A percentile compares a stretch with the other conserved stretches of the same genome.
phyloP scores from a whole-genome alignment of 176 grass and related monocot genomes.

The Tillandsia fasciculata region DNA sequence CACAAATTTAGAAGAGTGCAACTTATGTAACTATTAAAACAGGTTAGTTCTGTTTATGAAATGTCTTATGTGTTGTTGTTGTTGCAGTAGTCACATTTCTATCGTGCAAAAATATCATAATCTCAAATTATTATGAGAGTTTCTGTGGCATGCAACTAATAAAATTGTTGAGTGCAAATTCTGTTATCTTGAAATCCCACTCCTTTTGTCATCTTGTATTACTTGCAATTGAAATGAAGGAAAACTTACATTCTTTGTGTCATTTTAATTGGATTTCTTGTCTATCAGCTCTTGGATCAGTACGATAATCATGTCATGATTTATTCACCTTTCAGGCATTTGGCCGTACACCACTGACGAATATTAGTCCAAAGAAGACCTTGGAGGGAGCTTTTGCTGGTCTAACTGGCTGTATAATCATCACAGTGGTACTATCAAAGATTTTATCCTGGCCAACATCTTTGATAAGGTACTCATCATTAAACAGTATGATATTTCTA shows the following conservation, averaged over 20 bases:
- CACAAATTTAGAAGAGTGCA: no score
- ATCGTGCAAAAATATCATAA: no score
- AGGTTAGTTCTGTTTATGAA: no score
- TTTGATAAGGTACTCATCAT: constrained; percentile 31
- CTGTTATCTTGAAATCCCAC: constrained; percentile 3
- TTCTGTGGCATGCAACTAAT: not conserved
- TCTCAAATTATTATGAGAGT: no score
- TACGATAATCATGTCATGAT: constrained; percentile 6
- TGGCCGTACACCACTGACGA: constrained; percentile 78
- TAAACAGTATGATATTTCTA: constrained; percentile 4
- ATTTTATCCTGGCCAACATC: constrained; percentile 71
- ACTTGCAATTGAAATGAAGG: not conserved
- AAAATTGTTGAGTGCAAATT: constrained; percentile 1
- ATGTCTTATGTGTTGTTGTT: no score
- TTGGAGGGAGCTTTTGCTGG: constrained; percentile 86
- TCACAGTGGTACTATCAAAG: constrained; percentile 58
- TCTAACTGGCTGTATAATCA: constrained; percentile 76
- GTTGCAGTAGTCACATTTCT: no score
- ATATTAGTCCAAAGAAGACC: constrained; percentile 94
- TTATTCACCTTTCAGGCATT: constrained; percentile 58
- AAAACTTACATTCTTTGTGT: not conserved
- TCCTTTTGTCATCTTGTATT: constrained; percentile 4
- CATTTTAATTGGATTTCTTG: not conserved
- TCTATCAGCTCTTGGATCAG: not conserved
- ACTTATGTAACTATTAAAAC: no score